Conservation (phyloP, 345 rosid species). For the Arabidopsis suecica region DNA sequence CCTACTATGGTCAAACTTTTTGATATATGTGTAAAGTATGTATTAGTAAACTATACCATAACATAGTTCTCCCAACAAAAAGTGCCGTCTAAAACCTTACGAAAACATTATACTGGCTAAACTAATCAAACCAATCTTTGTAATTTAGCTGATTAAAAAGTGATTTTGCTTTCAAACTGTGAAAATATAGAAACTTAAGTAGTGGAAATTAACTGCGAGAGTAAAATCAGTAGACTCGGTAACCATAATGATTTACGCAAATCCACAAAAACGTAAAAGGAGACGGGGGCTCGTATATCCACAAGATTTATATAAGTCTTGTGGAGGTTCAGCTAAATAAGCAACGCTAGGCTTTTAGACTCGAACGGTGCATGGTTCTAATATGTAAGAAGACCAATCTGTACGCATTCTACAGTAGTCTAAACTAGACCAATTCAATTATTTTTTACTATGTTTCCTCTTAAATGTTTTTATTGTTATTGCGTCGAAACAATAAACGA, state of each 20-base stretch:
- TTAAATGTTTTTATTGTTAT: neutral
- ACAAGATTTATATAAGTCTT: neutral
- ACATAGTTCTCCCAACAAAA: neutral
- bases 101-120: neutral
- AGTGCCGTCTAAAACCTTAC: neutral
- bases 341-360: conserved; percentile 32
- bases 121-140: neutral
- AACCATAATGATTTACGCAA: conserved; percentile 5
- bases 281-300: conserved; percentile 28
- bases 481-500: conserved; percentile 16
- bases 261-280: neutral
- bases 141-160: neutral
- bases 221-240: conserved; percentile 20
- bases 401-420: conserved; percentile 31
- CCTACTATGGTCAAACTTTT: conserved; percentile 33
- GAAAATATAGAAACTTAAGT: neutral
- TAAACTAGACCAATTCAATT: conserved; percentile 25
- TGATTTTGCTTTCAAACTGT: neutral
- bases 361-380: conserved; percentile 33
- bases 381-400: conserved; percentile 25
- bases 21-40: neutral
- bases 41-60: neutral
- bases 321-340: conserved; percentile 20
- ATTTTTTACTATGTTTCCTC: neutral
- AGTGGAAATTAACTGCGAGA: neutral